phyloP scores from a whole-genome alignment of 306 rosid genomes.

The Cicer yamashitae region DNA sequence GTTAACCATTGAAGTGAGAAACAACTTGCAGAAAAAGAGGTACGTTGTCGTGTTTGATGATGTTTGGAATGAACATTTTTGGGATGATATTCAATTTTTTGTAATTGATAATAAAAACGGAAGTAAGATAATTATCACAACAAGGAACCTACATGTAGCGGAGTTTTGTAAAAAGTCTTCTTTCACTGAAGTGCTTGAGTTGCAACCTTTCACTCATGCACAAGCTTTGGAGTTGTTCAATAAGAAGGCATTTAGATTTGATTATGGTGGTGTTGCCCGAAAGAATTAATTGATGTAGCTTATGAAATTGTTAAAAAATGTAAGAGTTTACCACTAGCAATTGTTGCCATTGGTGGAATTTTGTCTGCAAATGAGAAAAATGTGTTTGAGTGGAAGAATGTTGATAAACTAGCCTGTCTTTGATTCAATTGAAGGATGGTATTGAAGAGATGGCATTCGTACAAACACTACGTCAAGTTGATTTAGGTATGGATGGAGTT shows the following conservation, averaged over 20 bases:
- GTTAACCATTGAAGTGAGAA: neutral
- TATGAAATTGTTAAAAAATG: neutral
- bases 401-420: too few relatives aligned
- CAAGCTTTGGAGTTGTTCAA: neutral
- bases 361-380: neutral
- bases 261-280: neutral
- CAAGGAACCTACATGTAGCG: neutral
- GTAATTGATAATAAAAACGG: neutral
- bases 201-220: neutral
- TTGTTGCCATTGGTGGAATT: neutral
- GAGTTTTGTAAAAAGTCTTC: neutral
- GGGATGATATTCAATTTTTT: neutral
- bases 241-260: neutral
- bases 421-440: neutral
- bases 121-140: neutral
- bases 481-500: neutral
- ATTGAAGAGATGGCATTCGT: neutral
- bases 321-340: constrained; percentile 1
- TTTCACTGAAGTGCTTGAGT: neutral
- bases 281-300: neutral
- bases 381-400: neutral
- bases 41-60: neutral
- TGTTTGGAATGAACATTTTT: neutral
- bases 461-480: neutral
- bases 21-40: neutral